These are phyloP conservation scores for Wickerhamiella azyma DNA, from an alignment of 805 yeast species.

Conservation along the genomic window DNA sequence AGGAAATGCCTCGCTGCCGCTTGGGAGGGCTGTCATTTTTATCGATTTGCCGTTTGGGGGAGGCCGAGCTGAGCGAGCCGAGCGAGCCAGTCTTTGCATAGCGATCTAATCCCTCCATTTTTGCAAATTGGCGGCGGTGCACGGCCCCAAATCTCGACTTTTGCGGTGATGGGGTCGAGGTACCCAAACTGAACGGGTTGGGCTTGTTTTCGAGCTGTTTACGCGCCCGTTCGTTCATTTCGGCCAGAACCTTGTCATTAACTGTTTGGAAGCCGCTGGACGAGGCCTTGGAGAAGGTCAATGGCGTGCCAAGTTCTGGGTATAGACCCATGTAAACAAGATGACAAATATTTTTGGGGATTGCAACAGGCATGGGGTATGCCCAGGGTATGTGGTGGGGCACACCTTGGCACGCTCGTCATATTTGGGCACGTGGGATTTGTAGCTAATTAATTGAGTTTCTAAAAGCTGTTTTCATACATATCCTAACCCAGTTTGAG, in stretches of 20 bases:
- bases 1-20: too few relatives aligned
- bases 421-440: too few relatives aligned
- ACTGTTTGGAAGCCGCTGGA: constrained; percentile 23
- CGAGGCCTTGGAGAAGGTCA: background rate
- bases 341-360: background rate
- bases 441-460: too few relatives aligned
- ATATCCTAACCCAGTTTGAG: too few relatives aligned
- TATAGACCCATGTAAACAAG: constrained; percentile 4
- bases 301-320: background rate
- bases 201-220: constrained; percentile 4
- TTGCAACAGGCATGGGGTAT: too few relatives aligned
- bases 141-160: background rate
- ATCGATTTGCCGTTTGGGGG: too few relatives aligned
- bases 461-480: too few relatives aligned
- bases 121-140: constrained; percentile 20
- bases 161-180: background rate
- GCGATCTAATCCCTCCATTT: constrained; percentile 18
- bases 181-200: constrained; percentile 2
- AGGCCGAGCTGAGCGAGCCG: too few relatives aligned
- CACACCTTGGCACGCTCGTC: too few relatives aligned
- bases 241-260: constrained; percentile 24
- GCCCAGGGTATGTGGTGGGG: too few relatives aligned
- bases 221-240: constrained; percentile 25
- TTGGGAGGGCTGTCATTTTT: too few relatives aligned
- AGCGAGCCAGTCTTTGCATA: too few relatives aligned